Evolutionary conservation across 2,329 filamentous ascomycete genomes (phyloP).

Genomic region (Fusarium illudens): DNA sequence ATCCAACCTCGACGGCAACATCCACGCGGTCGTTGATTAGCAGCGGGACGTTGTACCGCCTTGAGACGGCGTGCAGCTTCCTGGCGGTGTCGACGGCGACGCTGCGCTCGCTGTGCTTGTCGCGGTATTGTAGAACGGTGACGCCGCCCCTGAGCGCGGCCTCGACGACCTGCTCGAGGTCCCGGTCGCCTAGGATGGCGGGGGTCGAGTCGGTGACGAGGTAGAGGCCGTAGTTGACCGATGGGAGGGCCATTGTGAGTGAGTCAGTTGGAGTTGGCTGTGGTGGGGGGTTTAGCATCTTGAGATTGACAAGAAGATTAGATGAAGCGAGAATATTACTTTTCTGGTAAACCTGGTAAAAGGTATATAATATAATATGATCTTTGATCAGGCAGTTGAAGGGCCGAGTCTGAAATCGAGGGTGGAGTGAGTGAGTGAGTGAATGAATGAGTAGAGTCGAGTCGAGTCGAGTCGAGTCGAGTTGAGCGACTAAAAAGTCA

Average conservation of each 20-base stretch:
- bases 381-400: background rate
- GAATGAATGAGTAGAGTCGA: background rate
- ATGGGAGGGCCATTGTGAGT: constrained; percentile 16
- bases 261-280: background rate
- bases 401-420: background rate
- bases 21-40: constrained; percentile 94
- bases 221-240: constrained; percentile 82
- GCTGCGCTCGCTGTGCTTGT: constrained; percentile 82
- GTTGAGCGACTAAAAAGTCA: constrained; percentile 22
- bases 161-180: constrained; percentile 78
- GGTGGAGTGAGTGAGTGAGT: background rate
- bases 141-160: constrained; percentile 80
- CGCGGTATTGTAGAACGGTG: constrained; percentile 87
- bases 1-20: constrained; percentile 83
- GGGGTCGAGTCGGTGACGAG: constrained; percentile 94
- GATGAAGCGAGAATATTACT: background rate
- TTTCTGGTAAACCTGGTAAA: background rate
- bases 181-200: constrained; percentile 75
- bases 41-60: constrained; percentile 74
- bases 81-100: constrained; percentile 75
- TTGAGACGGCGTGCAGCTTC: constrained; percentile 75
- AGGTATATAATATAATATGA: background rate
- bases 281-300: constrained; percentile 14
- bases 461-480: constrained; percentile 5
- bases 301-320: background rate